A percentile compares a stretch with the other conserved stretches of the same genome.
Conservation (phyloP, 352 stramenopile species). For the Phytophthora aleatoria region DNA sequence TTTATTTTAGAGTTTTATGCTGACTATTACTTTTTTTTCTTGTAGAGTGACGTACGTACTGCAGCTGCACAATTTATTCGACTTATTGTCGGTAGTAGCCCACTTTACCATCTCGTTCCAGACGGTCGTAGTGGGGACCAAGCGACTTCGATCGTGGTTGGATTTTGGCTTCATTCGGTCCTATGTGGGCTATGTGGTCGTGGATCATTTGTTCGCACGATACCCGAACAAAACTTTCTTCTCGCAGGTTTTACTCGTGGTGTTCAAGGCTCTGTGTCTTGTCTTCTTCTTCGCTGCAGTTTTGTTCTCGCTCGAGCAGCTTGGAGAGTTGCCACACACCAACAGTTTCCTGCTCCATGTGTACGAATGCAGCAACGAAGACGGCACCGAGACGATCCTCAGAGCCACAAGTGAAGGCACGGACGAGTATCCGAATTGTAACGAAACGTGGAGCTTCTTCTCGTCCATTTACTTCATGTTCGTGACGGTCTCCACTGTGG, state of each 20-base stretch:
- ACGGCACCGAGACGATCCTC: conserved; percentile 54
- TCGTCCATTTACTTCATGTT: conserved; percentile 92
- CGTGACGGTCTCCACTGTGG: conserved; percentile 87
- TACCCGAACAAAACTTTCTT: conserved; percentile 86
- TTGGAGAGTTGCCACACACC: conserved; percentile 82
- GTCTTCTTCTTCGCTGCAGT: conserved; percentile 86
- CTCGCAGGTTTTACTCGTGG: conserved; percentile 73
- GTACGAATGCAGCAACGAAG: conserved; percentile 75
- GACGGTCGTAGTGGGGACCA: conserved; percentile 58
- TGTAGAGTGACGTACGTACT: conserved; percentile 64
- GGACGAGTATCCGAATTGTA: conserved; percentile 55
- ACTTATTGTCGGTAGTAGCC: conserved; percentile 81
- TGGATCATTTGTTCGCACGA: conserved; percentile 69
- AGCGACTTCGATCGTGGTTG: conserved; percentile 76
- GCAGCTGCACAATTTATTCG: conserved; percentile 75
- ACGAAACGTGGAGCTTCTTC: conserved; percentile 88
- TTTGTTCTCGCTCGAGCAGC: conserved; percentile 83
- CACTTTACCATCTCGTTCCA: conserved; percentile 83
- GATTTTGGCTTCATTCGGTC: conserved; percentile 87
- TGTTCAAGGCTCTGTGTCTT: conserved; percentile 78
- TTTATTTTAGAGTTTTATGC: neutral
- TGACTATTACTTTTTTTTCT: conserved; percentile 3
- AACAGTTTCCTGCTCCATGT: conserved; percentile 86
- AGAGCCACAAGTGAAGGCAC: conserved; percentile 58
- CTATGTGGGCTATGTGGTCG: conserved; percentile 85